phyloP scores from a whole-genome alignment of 176 grass and related monocot species.

The Dactylis glomerata region DNA sequence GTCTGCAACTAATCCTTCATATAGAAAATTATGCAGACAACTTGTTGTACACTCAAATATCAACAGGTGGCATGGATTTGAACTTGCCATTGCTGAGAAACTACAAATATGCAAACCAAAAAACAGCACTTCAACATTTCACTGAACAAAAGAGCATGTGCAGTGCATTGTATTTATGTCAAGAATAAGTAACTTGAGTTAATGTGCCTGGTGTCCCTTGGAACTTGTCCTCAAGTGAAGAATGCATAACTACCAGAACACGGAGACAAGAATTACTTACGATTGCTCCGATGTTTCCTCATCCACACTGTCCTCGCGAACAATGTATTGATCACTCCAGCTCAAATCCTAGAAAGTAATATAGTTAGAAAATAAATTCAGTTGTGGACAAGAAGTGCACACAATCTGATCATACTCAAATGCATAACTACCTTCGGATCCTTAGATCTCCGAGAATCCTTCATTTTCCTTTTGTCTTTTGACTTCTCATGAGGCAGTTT shows the following conservation, averaged over 20 bases:
- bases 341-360: slow-evolving; percentile 54
- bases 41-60: not conserved
- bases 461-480: slow-evolving; percentile 85
- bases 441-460: slow-evolving; percentile 72
- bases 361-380: slow-evolving; percentile 32
- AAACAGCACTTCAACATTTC: not conserved
- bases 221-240: slow-evolving; percentile 5
- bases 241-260: not conserved
- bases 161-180: not conserved
- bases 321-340: slow-evolving; percentile 47
- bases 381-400: not conserved
- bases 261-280: slow-evolving; percentile 50
- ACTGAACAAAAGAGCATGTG: not conserved
- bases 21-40: not conserved
- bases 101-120: not conserved
- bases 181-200: not conserved
- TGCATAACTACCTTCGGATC: slow-evolving; percentile 57
- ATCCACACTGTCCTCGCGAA: slow-evolving; percentile 31
- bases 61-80: not conserved
- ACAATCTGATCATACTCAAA: slow-evolving; percentile 16
- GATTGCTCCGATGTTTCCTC: slow-evolving; percentile 59
- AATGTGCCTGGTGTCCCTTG: not conserved
- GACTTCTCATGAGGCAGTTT: slow-evolving; percentile 75
- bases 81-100: not conserved
- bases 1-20: not conserved